A percentile compares a stretch with the other conserved stretches of the same genome.
These are phyloP conservation scores for Metschnikowia sp. DNA, from an alignment of 805 yeast species.

Conservation along the genomic window DNA sequence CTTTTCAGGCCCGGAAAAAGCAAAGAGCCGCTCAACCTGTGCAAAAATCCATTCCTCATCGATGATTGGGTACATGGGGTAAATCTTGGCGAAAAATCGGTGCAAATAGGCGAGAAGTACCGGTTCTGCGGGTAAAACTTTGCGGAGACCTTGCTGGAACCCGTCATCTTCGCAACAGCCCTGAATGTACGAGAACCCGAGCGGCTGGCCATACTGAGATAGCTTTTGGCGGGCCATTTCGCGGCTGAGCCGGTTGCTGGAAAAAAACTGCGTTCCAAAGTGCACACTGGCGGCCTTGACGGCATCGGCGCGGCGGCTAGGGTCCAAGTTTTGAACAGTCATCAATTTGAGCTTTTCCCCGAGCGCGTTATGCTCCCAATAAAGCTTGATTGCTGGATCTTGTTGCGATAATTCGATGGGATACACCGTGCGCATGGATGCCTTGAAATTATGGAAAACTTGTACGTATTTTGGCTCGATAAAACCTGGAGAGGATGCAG, in stretches of 20 bases:
- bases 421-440: slow-evolving; percentile 12
- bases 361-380: slow-evolving; percentile 15
- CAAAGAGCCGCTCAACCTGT: slow-evolving; percentile 7
- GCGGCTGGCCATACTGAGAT: slow-evolving; percentile 13
- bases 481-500: neutral
- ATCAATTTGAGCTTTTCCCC: slow-evolving; percentile 10
- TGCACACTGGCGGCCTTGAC: slow-evolving; percentile 8
- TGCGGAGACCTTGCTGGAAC: slow-evolving; percentile 8
- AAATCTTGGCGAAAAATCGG: slow-evolving; percentile 15
- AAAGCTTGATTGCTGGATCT: slow-evolving; percentile 18
- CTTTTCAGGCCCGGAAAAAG: slow-evolving; percentile 4
- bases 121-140: slow-evolving; percentile 12
- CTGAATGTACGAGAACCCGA: slow-evolving; percentile 10
- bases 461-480: slow-evolving; percentile 4
- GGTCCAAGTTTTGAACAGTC: slow-evolving; percentile 9
- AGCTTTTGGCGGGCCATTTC: slow-evolving; percentile 6
- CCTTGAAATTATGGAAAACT: slow-evolving; percentile 6
- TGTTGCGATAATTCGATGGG: slow-evolving; percentile 17
- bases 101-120: slow-evolving; percentile 10
- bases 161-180: slow-evolving; percentile 7
- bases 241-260: slow-evolving; percentile 8
- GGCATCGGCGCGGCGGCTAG: slow-evolving; percentile 3
- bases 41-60: slow-evolving; percentile 13
- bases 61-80: slow-evolving; percentile 16
- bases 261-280: slow-evolving; percentile 9